Percentiles rank a stretch among this genome's conserved stretches.
These are phyloP conservation scores for Vigna radiata DNA, from an alignment of 306 rosid genomes.

Conservation along the genomic window DNA sequence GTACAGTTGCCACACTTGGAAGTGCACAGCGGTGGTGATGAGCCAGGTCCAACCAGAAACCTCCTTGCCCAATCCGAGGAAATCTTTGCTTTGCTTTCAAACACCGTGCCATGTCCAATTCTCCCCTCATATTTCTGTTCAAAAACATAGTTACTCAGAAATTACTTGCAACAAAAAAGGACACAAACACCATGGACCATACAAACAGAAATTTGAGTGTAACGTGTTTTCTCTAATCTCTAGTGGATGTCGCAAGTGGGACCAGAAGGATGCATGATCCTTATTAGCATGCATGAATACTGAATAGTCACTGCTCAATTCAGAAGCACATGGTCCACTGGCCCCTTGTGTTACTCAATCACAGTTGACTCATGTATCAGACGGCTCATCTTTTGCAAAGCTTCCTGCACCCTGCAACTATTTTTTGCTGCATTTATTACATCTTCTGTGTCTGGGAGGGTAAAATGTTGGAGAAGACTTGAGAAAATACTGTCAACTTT, in stretches of 20 bases:
- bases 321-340: conserved; percentile 43
- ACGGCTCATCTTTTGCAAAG: conserved; percentile 38
- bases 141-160: neutral
- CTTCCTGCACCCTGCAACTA: conserved; percentile 25
- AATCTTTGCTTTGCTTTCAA: neutral
- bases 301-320: conserved; percentile 31
- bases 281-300: neutral
- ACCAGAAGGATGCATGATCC: neutral
- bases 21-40: conserved; percentile 79
- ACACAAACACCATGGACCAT: neutral
- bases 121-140: conserved; percentile 36
- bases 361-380: conserved; percentile 8
- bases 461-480: conserved; percentile 28
- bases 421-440: conserved; percentile 36
- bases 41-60: conserved; percentile 69
- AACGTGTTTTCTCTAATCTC: neutral
- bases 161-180: neutral
- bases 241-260: neutral
- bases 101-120: conserved; percentile 28
- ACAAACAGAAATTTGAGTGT: neutral
- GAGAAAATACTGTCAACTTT: neutral
- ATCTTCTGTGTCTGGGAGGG: conserved; percentile 12
- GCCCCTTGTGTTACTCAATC: conserved; percentile 39
- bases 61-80: conserved; percentile 54
- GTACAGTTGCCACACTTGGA: conserved; percentile 80